Base-by-base conservation (phyloP, 257 asterid species). In the Ballota nigra region DNA sequence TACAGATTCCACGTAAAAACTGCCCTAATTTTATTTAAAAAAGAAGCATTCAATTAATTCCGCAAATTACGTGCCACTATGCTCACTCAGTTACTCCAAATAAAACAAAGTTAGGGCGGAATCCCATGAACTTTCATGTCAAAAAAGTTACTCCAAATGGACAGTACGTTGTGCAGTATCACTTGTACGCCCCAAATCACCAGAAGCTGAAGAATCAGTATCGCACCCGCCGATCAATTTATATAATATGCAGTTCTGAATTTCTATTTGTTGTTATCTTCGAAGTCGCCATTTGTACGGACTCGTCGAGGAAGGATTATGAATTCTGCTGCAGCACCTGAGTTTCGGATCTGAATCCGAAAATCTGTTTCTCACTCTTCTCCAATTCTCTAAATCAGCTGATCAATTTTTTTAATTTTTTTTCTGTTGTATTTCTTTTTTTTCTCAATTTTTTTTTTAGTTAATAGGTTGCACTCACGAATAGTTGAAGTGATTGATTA, bases 311-410 rank as follows among this genome's bases (percentile, higher is more conserved):
- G 69, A 49, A 41, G 53, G 43, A n/a, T 68, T 69, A 62, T 26
- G 68, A 26, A 65, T 56, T 68, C 75, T 68, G 82, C 75, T 62
- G 41, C 79, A 29, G 76, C 20, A 34, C 72, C 67, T 53, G 58
- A 40, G 66, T 51, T 63, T 68, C 75, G 83, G 86, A 83, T 83
- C 87, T 79, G 77, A 79, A 63, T 41, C 57, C 62, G 12, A 45
- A 49, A 70, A 36, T 31, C 69, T 57, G 73, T 69, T 66, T 26
- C 43, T 66, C 65, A 67, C 70, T 56, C 51, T 4, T 33, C 49
- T 13, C 51, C 60, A 45, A 41, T 69, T 29, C 56, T 29, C 38
- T 41, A 76, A 71, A 68, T 71, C 65, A 76, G 66, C 36, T n/a
- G 63, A 69, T 78, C 72, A 59, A 49, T 8, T 18, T 34, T 26